Conservation (phyloP, 495 filamentous ascomycete species). For the Lasiosphaeriaceae sp. region DNA sequence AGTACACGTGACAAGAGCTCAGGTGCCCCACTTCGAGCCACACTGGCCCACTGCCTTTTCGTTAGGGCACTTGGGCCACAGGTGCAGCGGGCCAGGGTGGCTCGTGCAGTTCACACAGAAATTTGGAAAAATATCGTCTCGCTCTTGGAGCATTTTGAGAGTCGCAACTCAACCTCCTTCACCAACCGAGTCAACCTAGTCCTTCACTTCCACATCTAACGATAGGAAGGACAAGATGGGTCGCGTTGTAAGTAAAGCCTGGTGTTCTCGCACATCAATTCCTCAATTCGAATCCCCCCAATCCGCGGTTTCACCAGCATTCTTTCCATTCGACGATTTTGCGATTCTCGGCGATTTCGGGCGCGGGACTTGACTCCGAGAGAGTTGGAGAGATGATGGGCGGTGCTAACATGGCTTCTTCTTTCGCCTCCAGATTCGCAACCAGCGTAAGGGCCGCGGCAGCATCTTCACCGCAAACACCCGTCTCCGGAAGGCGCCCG, state of each 20-base stretch:
- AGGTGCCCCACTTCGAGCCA: conserved; percentile 9
- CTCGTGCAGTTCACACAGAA: conserved; percentile 33
- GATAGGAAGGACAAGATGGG: conserved; percentile 45
- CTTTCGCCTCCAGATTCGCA: conserved; percentile 64
- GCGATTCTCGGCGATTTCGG: conserved; percentile 8
- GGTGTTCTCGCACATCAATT: conserved; percentile 10
- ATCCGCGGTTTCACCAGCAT: too few relatives aligned
- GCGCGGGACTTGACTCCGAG: too few relatives aligned
- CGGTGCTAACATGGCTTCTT: conserved; percentile 28
- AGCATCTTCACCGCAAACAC: conserved; percentile 90
- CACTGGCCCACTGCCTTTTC: conserved; percentile 7
- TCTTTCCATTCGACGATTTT: conserved; percentile 4
- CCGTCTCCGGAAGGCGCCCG: conserved; percentile 77
- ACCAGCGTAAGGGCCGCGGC: conserved; percentile 97
- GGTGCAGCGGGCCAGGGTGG: conserved; percentile 25
- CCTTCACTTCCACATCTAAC: conserved; percentile 27
- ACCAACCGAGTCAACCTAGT: conserved; percentile 30
- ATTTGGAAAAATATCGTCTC: conserved; percentile 36
- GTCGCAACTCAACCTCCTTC: conserved; percentile 27
- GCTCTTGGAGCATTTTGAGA: conserved; percentile 23
- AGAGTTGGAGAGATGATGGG: neutral
- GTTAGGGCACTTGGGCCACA: conserved; percentile 30
- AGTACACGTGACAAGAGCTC: too few relatives aligned
- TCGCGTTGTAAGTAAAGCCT: conserved; percentile 47
- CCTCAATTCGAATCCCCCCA: conserved; percentile 9